Conservation (phyloP, 305 asterid genomes). For the Rubia tinctorum region DNA sequence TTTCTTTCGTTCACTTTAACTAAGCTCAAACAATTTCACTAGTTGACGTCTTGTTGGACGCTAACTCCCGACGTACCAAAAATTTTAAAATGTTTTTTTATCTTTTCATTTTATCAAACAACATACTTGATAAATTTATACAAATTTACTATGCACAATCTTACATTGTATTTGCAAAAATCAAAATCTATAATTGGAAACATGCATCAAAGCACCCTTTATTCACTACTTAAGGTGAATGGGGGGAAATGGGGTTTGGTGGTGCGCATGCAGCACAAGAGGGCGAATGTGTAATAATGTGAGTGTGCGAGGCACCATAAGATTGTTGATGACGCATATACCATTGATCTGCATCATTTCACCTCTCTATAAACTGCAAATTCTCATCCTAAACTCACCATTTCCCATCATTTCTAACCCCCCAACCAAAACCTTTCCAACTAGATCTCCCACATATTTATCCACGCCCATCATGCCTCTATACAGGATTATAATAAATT, state of each 20-base stretch:
- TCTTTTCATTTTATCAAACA: too few species aligned
- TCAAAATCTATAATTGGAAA: too few species aligned
- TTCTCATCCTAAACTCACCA: slow-evolving; percentile 34
- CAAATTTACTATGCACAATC: too few species aligned
- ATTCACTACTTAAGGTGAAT: background rate
- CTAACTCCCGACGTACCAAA: too few species aligned
- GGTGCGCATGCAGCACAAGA: slow-evolving; percentile 37
- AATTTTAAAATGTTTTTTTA: too few species aligned
- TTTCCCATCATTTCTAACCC: slow-evolving; percentile 31
- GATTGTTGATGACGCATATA: slow-evolving; percentile 30
- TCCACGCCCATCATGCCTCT: background rate
- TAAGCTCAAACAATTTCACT: too few species aligned
- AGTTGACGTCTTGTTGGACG: too few species aligned
- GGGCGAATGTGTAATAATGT: slow-evolving; percentile 31
- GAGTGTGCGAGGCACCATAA: slow-evolving; percentile 36
- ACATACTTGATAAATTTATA: too few species aligned
- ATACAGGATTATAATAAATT: too few species aligned
- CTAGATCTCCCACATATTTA: slow-evolving; percentile 16
- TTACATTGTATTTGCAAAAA: too few species aligned
- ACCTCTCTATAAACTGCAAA: slow-evolving; percentile 19
- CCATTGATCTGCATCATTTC: slow-evolving; percentile 23
- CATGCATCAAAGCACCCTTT: background rate
- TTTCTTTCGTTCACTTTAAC: too few species aligned
- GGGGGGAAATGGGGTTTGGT: slow-evolving; percentile 24
- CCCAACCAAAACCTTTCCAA: slow-evolving; percentile 20